Percentiles rank a stretch among this genome's conserved stretches.
Evolutionary conservation across 73 alveolate species (phyloP).

Genomic region (Blepharisma japonicum): DNA sequence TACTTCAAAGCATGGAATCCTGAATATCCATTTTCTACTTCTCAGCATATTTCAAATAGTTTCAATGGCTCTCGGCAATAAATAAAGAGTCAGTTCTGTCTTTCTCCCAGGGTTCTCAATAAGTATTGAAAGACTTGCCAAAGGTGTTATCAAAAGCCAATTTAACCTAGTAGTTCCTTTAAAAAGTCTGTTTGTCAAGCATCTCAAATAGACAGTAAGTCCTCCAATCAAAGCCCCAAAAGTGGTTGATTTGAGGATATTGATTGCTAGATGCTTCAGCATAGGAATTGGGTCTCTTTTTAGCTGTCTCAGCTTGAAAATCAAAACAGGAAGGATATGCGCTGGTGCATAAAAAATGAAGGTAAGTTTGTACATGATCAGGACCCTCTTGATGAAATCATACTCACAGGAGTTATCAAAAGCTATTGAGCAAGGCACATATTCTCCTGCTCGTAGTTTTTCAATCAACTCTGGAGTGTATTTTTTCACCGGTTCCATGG

Average conservation of each 20-base stretch:
- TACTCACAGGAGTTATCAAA: no score
- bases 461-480: no score
- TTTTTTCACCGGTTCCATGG: no score
- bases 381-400: no score
- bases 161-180: background rate
- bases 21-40: constrained; percentile 34
- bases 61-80: constrained; percentile 49
- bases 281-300: background rate
- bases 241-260: background rate
- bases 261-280: background rate
- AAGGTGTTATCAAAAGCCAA: background rate
- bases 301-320: constrained; percentile 15
- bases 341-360: constrained; percentile 23
- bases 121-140: background rate
- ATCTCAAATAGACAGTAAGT: background rate
- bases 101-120: constrained; percentile 49
- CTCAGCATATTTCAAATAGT: constrained; percentile 51
- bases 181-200: background rate
- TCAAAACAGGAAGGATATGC: constrained; percentile 22
- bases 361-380: no score
- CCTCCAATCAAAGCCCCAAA: background rate
- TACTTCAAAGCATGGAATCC: constrained; percentile 47
- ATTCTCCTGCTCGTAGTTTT: no score
- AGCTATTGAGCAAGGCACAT: no score
- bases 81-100: constrained; percentile 50